Evolutionary conservation across 2,329 filamentous ascomycete genomes (phyloP), one percentile per base, ranked within the genome.

Genomic region (Geosmithia flava): DNA sequence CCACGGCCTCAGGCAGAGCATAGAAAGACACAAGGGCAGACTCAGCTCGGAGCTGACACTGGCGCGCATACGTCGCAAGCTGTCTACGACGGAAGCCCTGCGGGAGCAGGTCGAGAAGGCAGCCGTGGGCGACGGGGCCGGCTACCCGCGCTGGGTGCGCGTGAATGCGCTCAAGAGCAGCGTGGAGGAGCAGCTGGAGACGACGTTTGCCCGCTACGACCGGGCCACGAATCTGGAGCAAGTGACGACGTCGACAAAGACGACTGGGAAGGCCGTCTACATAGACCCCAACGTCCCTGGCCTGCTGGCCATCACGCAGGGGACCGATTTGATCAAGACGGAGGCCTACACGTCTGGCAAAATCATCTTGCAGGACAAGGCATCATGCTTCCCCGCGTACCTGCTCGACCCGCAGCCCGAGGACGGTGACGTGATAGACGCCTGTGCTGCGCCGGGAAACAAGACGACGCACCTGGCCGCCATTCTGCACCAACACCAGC

Each of bases 391-490:
- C 58, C 93, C 93, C 0, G 93, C 91, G 1, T 93, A 93, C 60
- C 71, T 98, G 2, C 70, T 98, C 0, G 74, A 95, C 47, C 80
- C 85, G 0, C 68, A 68, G 0, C 68, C 78, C 8, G 70, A 77
- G 49, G 78, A 83, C 53, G 87, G 87, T 20, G 81, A 93, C 58
- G 71, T 94, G 8, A 78, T 97, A n/a, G 93, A 98, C 63, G 87
- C 87, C 0, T 97, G 91, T 61, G 87, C 93, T 0, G 93, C 93
- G 1, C 93, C 93, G 1, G 93, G 93, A 6, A 98, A 98, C 64
- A 98, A 98, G 67, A 97, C 93, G 1, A 97, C 91, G 7, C 93
- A 97, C 62, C 68, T 95, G 44, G 89, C 90, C 1, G 85, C 88
- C 2, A 78, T 96, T 4, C 59, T 93, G 45, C 69, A 62, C 47